phyloP scores from a whole-genome alignment of 2,329 filamentous ascomycete genomes.

The Ophiocordyceps camponoti-floridani region DNA sequence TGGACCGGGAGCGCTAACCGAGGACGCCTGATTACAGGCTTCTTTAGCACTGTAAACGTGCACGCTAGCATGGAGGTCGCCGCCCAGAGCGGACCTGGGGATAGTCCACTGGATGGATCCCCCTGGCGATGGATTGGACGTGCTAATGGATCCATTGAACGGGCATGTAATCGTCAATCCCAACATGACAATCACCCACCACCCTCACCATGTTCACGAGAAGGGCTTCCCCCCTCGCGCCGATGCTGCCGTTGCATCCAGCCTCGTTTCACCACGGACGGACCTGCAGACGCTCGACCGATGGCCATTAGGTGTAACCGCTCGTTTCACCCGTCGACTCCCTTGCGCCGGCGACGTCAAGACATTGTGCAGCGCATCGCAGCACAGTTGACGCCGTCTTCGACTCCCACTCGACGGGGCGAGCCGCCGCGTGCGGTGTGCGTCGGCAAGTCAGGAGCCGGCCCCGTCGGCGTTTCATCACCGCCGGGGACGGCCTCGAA shows the following conservation, averaged over 20 bases:
- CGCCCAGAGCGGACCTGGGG: no score
- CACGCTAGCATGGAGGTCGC: no score
- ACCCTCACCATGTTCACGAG: background rate
- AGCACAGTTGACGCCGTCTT: background rate
- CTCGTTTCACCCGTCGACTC: background rate
- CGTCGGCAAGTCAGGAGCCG: background rate
- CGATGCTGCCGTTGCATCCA: background rate
- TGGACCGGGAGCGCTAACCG: background rate
- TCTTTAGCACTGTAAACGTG: background rate
- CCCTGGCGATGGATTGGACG: no score
- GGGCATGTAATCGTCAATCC: no score
- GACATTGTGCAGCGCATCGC: no score
- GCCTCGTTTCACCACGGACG: background rate
- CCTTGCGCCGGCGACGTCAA: background rate
- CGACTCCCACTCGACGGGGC: background rate
- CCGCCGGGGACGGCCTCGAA: background rate
- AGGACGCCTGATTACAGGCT: background rate
- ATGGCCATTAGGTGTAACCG: background rate
- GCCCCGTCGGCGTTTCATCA: conserved; percentile 1
- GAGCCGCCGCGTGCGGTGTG: background rate
- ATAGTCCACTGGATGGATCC: no score
- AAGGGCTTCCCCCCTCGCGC: background rate
- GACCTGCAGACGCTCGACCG: background rate
- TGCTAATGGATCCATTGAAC: no score
- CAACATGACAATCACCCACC: background rate